Conservation (phyloP, 2,329 filamentous ascomycete species). For the Aspergillus sp. region DNA sequence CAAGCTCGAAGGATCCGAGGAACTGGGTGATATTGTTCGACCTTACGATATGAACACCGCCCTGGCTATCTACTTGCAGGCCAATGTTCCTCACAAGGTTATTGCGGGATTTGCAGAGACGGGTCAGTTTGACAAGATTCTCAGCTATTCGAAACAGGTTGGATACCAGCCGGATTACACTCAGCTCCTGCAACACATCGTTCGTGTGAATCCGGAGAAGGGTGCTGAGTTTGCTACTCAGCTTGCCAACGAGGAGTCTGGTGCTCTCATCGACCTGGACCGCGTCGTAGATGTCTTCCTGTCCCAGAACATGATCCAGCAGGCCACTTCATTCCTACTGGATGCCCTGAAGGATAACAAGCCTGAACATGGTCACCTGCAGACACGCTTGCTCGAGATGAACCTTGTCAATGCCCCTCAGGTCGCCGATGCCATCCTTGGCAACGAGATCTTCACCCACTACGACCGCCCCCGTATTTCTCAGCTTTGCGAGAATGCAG, state of each 20-base stretch:
- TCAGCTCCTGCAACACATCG: constrained; percentile 85
- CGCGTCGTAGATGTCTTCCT: constrained; percentile 98
- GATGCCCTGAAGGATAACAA: constrained; percentile 94
- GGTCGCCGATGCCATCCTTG: constrained; percentile 94
- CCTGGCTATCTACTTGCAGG: constrained; percentile 84
- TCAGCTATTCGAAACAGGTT: constrained; percentile 81
- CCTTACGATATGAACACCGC: constrained; percentile 87
- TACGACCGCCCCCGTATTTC: constrained; percentile 92
- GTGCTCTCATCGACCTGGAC: constrained; percentile 86
- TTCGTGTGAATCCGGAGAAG: constrained; percentile 88
- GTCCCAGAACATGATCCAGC: constrained; percentile 95
- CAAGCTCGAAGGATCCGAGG: constrained; percentile 94
- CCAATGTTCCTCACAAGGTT: constrained; percentile 88
- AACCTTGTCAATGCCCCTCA: constrained; percentile 95
- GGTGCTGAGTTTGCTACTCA: constrained; percentile 92
- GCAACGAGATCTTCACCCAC: constrained; percentile 97
- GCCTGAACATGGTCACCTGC: constrained; percentile 87
- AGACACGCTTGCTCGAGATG: constrained; percentile 96
- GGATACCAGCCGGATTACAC: constrained; percentile 97
- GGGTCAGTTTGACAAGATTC: constrained; percentile 94
- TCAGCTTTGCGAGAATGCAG: constrained; percentile 87
- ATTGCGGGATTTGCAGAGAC: constrained; percentile 94
- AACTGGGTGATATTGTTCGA: constrained; percentile 91
- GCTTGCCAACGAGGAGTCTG: constrained; percentile 84
- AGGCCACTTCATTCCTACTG: constrained; percentile 95